Base-by-base conservation (phyloP, 2,329 filamentous ascomycete genomes). In the Exutisphaerella laricina region DNA sequence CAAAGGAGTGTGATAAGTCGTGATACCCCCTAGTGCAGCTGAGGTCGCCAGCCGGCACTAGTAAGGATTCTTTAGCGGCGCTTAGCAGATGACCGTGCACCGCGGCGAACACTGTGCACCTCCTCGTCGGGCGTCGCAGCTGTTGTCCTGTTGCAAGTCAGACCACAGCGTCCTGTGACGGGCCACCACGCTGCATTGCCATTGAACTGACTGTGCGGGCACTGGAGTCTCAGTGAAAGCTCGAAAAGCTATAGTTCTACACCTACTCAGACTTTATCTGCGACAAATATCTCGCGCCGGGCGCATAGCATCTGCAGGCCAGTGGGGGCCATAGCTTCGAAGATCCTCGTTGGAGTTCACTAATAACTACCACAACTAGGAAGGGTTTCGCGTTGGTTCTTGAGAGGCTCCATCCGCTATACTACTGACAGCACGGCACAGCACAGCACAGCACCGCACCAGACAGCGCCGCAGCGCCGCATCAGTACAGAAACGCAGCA, bases 1-100 rank as follows among this genome's bases (percentile, higher is more conserved):
- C 25, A 39, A 16, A 39, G 9, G 23, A 39, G 26, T 35, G 38
- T 40, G 38, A 40, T 32, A 33, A 32, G 23, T 12, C n/a, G n/a
- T 26, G 6, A 26, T 26, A 7, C 6, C 23, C 32, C 26, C 38
- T 20, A 40, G 38, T 23, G 38, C 31, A 17, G 22, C 21, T 16
- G n/a, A 16, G 23, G 17, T 3, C 9, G 16, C 28, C 14, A 13
- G 38, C 12, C 9, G 17, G 13, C n/a, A 4, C 4, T 10, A 8
- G 28, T 23, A 23, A 22, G 29, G 17, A 14, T 20, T 32, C 26
- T 9, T 26, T 18, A 18, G 21, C 18, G 23, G 23, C 23, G 20
- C 35, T 26, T 26, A 28, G 13, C 2, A 28, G 4, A 1, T 26
- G 34, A n/a, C n/a, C 32, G 9, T 36, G 16, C 14, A 20, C 16